Evolutionary conservation across 257 asterid genomes (phyloP), one percentile per base, ranked within the genome.

Genomic region (Nicotiana undulata): DNA sequence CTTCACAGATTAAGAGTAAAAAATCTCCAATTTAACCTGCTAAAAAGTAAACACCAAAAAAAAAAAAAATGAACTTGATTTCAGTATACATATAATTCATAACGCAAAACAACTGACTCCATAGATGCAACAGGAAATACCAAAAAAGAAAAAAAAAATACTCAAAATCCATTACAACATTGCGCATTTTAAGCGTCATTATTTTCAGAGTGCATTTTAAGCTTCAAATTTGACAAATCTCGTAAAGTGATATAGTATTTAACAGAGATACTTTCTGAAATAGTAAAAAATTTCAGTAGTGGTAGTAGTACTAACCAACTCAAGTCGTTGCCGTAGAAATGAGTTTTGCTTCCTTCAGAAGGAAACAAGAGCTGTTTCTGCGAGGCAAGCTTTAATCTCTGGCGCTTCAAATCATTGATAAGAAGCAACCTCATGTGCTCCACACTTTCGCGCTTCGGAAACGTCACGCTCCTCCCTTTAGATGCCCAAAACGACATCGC

Each of bases 311-410:
- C 89, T 75, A 82, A 93, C 98, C 97, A 93, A 63, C 97, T 95
- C 92, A 90, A 80, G 26, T 86, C 95, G 84, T 93, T 93, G 80
- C 98, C 98, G 67, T 87, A 92, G 86, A 82, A 82, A 80, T 58
- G 72, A 13, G 92, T 92, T 5, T 82, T 82, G 55, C 92, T 89
- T 46, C 92, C 94, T 79, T 86, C 83, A 24, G 92, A 87, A 63
- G 88, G 89, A 58, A 85, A 89, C 64, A 92, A 13, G 9, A 85
- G 70, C 84, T 84, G 90, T 66, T 86, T 84, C 82, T 88, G 88
- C 46, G 89, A 66, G 2, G 87, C 93, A 80, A 92, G 90, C 81
- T 87, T 88, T 86, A 91, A n/a, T 52, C 87, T 89, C 70, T 93
- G 98, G 18, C 96, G 87, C 83, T 85, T 90, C 84, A 90, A 85